Conservation (phyloP, 805 yeast genomes). For the Wickerhamomyces bovis region DNA sequence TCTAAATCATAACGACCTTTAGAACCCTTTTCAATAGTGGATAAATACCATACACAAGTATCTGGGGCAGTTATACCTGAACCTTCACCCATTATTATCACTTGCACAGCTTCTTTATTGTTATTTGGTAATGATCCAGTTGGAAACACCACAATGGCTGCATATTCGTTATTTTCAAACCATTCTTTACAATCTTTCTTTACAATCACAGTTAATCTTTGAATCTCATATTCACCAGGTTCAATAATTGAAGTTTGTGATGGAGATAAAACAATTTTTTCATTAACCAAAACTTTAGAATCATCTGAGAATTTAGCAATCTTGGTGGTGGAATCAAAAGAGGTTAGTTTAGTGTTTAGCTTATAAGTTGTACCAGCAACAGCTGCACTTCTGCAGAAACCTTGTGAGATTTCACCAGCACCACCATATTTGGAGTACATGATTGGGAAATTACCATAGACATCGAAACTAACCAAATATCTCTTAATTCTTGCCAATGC, state of each 20-base stretch:
- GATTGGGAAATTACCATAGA: conserved; percentile 92
- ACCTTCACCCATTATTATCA: conserved; percentile 79
- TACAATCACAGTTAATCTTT: conserved; percentile 77
- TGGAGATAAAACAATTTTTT: conserved; percentile 73
- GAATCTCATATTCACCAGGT: conserved; percentile 47
- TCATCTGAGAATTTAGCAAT: conserved; percentile 75
- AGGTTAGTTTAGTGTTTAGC: conserved; percentile 57
- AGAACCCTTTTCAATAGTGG: conserved; percentile 64
- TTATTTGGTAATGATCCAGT: conserved; percentile 62
- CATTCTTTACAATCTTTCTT: conserved; percentile 86
- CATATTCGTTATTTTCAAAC: conserved; percentile 80
- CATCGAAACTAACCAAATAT: conserved; percentile 77
- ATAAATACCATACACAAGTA: conserved; percentile 85
- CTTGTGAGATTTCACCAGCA: conserved; percentile 93
- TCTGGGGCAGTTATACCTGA: conserved; percentile 84
- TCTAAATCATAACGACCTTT: conserved; percentile 75
- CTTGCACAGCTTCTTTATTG: conserved; percentile 77
- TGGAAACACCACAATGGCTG: conserved; percentile 90
- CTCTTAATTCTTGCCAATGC: conserved; percentile 81
- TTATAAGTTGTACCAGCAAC: conserved; percentile 96
- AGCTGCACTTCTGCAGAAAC: conserved; percentile 96
- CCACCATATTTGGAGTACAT: conserved; percentile 91
- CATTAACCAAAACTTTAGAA: conserved; percentile 64
- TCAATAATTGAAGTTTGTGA: conserved; percentile 47
- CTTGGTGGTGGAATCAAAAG: conserved; percentile 60